Evolutionary conservation across 345 rosid genomes (phyloP), one percentile per base, ranked within the genome.

Genomic region (Capsella bursapastoris): DNA sequence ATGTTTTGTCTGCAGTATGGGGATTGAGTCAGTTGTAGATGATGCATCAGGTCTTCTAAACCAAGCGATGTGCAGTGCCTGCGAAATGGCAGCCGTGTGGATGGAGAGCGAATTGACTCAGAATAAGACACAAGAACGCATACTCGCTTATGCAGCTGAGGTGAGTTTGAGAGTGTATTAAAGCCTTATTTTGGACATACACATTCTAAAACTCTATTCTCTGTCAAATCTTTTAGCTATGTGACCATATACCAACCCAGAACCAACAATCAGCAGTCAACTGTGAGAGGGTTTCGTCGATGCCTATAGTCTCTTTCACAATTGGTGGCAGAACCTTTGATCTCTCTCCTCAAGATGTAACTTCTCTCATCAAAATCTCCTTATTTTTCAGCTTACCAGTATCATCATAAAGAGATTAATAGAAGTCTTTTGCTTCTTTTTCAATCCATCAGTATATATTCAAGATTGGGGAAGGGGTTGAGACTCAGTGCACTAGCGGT

Each of bases 61-160:
- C 57, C 84, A 84, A 65, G 83, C 88, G 4, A 83, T 75, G 83
- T 93, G 98, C 51, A 48, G 84, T 68, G 86, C 86, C 78, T 94
- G 98, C 61, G 89, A 91, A 86, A 89, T 87, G 98, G 89, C 96
- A 28, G 91, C 89, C 27, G 84, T 91, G 27, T 93, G 97, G 97
- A 91, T 93, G 97, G 84, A 86, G 71, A 91, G 88, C 71, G 82
- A 85, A 84, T 77, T 93, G 57, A 83, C 58, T 71, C 86, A 69
- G 76, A 91, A 91, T 66, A 41, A 81, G 77, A 89, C 97, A 4
- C 86, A 83, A 80, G 95, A 91, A 16, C 89, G 70, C 35, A 85
- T 94, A 76, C 80, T 91, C 53, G 31, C 87, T 75, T 94, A 91
- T 73, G 95, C 85, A 16, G 86, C 89, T 71, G 76, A 85, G 83